Evolutionary conservation across 106 monocot species (phyloP).

Genomic region (Iris macrosiphon): DNA sequence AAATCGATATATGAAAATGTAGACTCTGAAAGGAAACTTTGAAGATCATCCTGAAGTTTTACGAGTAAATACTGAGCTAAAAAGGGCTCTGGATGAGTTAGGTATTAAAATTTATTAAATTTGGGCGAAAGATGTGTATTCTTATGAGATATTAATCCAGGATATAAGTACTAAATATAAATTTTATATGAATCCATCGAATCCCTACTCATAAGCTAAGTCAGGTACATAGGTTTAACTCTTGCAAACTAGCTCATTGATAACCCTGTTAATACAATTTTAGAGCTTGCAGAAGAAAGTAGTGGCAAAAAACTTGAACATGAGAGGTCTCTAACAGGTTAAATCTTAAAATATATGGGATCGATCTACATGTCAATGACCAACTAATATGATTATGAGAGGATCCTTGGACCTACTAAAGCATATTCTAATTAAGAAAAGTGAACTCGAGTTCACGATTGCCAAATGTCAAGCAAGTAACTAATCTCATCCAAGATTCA

Average conservation of each 20-base stretch:
- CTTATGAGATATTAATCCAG: conserved; percentile 74
- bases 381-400: no score
- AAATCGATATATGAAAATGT: not conserved
- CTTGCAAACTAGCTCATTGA: conserved; percentile 6
- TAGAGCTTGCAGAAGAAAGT: conserved; percentile 23
- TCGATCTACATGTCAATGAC: no score
- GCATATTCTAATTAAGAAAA: no score
- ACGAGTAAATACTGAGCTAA: conserved; percentile 50
- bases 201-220: conserved; percentile 17
- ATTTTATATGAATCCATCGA: conserved; percentile 42
- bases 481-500: no score
- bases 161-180: conserved; percentile 62
- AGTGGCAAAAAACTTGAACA: conserved; percentile 24
- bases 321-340: conserved; percentile 32
- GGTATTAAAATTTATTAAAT: conserved; percentile 49
- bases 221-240: conserved; percentile 34
- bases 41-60: conserved; percentile 84
- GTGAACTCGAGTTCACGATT: no score
- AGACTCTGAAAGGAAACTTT: conserved; percentile 67
- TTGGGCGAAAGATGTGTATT: conserved; percentile 68
- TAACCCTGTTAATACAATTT: conserved; percentile 8
- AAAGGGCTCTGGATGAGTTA: conserved; percentile 61
- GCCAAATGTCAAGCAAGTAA: no score
- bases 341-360: no score
- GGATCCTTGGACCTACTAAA: no score